These are phyloP conservation scores for Pelargonium nanum DNA, from an alignment of 345 rosid species.

Conservation along the genomic window DNA sequence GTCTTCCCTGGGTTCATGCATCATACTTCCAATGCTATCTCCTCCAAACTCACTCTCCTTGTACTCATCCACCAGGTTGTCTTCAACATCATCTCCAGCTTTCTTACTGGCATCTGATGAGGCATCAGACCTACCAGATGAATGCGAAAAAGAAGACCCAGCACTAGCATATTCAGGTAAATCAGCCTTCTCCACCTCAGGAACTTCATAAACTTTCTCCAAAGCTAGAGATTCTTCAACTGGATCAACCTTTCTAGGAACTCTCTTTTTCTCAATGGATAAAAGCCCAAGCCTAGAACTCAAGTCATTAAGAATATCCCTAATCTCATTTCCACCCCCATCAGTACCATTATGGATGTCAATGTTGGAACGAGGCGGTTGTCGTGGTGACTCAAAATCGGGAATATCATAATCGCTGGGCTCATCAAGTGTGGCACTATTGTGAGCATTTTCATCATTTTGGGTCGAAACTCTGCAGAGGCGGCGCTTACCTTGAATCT, in stretches of 20 bases:
- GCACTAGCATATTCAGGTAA: conserved; percentile 32
- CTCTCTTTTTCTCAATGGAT: conserved; percentile 55
- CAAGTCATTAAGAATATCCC: conserved; percentile 69
- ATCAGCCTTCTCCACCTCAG: conserved; percentile 9
- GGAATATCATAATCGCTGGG: conserved; percentile 34
- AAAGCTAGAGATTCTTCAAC: conserved; percentile 12
- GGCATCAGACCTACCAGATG: conserved; percentile 20
- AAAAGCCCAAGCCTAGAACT: conserved; percentile 62
- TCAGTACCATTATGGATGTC: conserved; percentile 12
- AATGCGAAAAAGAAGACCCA: conserved; percentile 36
- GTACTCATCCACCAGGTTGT: conserved; percentile 11
- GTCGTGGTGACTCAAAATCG: conserved; percentile 59
- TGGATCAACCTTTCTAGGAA: conserved; percentile 19
- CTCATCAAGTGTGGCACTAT: conserved; percentile 15
- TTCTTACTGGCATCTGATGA: conserved; percentile 10
- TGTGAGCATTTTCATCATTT: conserved; percentile 19
- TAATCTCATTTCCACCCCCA: conserved; percentile 38
- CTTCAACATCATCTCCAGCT: conserved; percentile 16
- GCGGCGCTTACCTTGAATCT: conserved; percentile 45
- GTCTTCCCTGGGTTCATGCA: conserved; percentile 7
- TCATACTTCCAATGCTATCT: conserved; percentile 15
- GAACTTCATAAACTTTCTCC: conserved; percentile 5
- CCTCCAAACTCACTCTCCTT: conserved; percentile 7
- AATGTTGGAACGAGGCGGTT: conserved; percentile 25
- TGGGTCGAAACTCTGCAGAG: conserved; percentile 45